Base-by-base conservation (phyloP, 345 rosid genomes). In the Alliaria petiolata region DNA sequence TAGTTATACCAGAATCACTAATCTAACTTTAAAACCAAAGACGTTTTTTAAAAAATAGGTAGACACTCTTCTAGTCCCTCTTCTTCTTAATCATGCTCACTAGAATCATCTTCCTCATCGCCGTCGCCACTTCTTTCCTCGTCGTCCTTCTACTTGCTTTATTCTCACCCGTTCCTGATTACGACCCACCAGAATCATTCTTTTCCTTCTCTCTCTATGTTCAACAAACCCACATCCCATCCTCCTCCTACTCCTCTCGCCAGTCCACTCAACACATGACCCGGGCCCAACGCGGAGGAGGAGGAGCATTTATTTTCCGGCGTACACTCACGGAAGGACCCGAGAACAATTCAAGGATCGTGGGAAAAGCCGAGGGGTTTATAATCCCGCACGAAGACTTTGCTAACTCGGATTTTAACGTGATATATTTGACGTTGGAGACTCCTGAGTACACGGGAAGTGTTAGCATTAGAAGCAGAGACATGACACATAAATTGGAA, bases 291-390 rank as follows among this genome's bases (percentile, higher is more conserved):
- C 38, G 22, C 12, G 15, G 40, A 5, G 25, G 56, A 55, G 62
- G 72, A 1, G 85, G 85, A 54, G 97, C 92, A 0, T 78, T 91
- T 66, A 74, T 84, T 51, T 93, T 87, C 65, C 96, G 83, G 44
- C 86, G 84, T 0, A 66, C 76, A 0, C 82, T 93, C 28, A 93
- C 89, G 0, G 83, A 93, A 63, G 91, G 93, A 51, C 95, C 92
- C 0, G 76, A 85, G 40, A 86, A 82, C 81, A 87, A 86, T n/a
- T 93, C 96, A 1, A 75, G 83, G 28, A 70, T 83, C 2, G 81
- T 89, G 0, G 95, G 97, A 6, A 85, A 81, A 53, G 95, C 97
- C 1, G 93, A 86, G 47, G 98, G 97, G 4, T 89, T 93, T 73
- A 80, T 89, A 31, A 82, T 91, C 40, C 95, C 96, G 0, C 34